Percentiles rank a stretch among this genome's conserved stretches.
These are phyloP conservation scores for Scedosporium boydii DNA, from an alignment of 2,329 filamentous ascomycete species.

Conservation along the genomic window DNA sequence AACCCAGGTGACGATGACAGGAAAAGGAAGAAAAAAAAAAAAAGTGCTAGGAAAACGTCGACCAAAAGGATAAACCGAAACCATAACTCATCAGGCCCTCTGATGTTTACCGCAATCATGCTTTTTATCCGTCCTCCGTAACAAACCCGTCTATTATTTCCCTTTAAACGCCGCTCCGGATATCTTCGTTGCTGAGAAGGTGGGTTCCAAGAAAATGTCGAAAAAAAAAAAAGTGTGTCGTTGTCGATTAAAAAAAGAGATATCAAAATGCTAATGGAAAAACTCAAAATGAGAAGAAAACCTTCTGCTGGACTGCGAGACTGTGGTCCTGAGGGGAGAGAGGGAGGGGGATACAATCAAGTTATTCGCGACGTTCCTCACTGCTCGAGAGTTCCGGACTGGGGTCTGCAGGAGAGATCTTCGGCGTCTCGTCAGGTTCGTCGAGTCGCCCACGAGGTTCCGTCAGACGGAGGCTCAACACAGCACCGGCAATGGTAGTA, in stretches of 20 bases:
- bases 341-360: not conserved
- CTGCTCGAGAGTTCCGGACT: not conserved
- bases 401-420: not conserved
- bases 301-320: not conserved
- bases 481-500: conserved; percentile 64
- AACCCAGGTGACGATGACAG: not conserved
- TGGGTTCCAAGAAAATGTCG: not conserved
- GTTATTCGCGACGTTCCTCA: not conserved
- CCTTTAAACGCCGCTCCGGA: not conserved
- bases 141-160: not conserved
- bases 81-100: not conserved
- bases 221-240: not conserved
- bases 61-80: not conserved
- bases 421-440: not conserved
- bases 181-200: not conserved
- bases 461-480: conserved; percentile 66
- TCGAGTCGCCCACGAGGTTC: conserved; percentile 40
- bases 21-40: not conserved
- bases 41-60: not conserved
- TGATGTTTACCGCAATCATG: not conserved
- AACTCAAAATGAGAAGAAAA: not conserved
- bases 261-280: not conserved
- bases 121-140: not conserved
- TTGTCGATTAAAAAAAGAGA: not conserved
- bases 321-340: not conserved